Evolutionary conservation across 2,329 filamentous ascomycete species (phyloP), one percentile per base, ranked within the genome.

Genomic region (Diatrype stigma): DNA sequence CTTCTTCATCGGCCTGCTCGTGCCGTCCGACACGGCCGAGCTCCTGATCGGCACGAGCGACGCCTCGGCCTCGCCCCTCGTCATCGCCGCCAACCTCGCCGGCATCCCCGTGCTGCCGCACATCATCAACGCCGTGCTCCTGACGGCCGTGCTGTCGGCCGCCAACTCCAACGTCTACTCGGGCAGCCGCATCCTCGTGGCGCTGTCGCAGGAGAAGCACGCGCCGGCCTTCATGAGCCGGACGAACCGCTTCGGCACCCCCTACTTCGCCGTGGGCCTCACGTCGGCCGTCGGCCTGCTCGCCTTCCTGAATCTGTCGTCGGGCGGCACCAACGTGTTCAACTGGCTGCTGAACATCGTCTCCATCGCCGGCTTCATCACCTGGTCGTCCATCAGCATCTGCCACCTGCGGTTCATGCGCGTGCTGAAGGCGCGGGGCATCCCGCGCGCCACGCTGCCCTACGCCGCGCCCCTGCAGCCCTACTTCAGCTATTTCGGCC

Each of bases 81-180:
- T 85, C 61, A 78, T 85, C 51, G 78, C 80, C 28, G 79, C 77
- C 35, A 73, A 76, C 32, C 74, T 80, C 17, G 86, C 85, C 28
- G 85, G 85, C 38, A 82, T 89, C 51, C 70, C 73, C 7, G 78
- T 81, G 3, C 78, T 90, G 3, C 80, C 83, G 6, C 73, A 81
- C 59, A 84, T 92, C 63, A 84, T 93, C 75, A 93, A 93, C 67
- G 87, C 83, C 16, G 84, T 90, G 7, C 80, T 93, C 10, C 75
- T 93, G 21, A 89, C 87, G 0, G 88, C 87, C 3, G 89, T 91
- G 7, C 82, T 90, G 59, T 89, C 87, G 0, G 88, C 89, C 6
- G 89, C 86, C 53, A 90, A 88, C 70, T 87, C 86, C 14, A 89
- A 89, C 70, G 78, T 91, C 52, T 90, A 89, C 71, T 87, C 85